phyloP scores from a whole-genome alignment of 257 asterid genomes.

The Przewalskia tangutica region DNA sequence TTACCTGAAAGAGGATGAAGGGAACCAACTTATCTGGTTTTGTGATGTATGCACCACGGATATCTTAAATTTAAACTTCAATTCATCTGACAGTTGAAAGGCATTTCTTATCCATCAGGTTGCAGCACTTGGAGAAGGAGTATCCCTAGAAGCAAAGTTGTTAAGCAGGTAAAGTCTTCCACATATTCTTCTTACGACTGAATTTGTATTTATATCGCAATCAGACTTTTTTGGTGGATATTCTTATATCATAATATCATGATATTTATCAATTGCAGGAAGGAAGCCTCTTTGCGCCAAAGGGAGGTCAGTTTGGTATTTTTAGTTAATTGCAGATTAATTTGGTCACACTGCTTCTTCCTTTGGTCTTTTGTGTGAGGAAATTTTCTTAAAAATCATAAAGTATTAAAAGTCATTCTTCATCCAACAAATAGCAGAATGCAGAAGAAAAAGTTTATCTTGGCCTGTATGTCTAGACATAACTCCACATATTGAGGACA shows the following conservation, averaged over 20 bases:
- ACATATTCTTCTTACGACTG: slow-evolving; percentile 13
- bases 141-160: slow-evolving; percentile 89
- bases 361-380: not conserved
- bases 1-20: not conserved
- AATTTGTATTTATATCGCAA: slow-evolving; percentile 11
- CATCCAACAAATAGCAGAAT: not conserved
- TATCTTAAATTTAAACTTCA: slow-evolving; percentile 7
- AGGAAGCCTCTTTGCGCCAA: slow-evolving; percentile 89
- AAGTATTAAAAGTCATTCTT: not conserved
- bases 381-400: not conserved
- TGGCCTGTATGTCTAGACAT: not conserved
- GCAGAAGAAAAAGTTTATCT: not conserved
- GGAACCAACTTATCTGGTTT: not conserved
- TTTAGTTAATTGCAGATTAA: slow-evolving; percentile 10
- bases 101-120: slow-evolving; percentile 45
- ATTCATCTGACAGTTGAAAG: slow-evolving; percentile 1
- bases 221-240: slow-evolving; percentile 4
- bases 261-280: slow-evolving; percentile 40
- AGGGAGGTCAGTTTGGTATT: slow-evolving; percentile 63
- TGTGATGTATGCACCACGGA: not conserved
- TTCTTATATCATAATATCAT: not conserved
- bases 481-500: slow-evolving; percentile 1
- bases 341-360: slow-evolving; percentile 4
- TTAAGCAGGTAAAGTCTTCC: slow-evolving; percentile 63
- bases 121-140: slow-evolving; percentile 94